These are phyloP conservation scores for Boletus rubescentipes DNA, from an alignment of 768 basidiomycete genomes.

Conservation along the genomic window DNA sequence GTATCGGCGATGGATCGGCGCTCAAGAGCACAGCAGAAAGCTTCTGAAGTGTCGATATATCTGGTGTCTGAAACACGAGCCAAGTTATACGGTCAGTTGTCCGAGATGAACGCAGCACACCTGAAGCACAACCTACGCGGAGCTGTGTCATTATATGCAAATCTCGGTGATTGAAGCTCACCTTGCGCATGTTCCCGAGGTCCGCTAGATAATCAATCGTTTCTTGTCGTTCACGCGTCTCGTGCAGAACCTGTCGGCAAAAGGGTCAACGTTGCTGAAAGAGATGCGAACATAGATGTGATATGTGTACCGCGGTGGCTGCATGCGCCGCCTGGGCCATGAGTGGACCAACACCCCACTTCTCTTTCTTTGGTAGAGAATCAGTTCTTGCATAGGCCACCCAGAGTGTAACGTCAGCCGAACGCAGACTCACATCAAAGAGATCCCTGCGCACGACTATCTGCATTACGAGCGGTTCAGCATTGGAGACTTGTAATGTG, in stretches of 20 bases:
- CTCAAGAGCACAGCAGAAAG: constrained; percentile 31
- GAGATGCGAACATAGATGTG: background rate
- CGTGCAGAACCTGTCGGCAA: constrained; percentile 37
- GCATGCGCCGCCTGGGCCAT: constrained; percentile 47
- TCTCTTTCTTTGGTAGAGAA: constrained; percentile 32
- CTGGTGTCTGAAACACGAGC: constrained; percentile 28
- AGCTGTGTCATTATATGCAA: background rate
- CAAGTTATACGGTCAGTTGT: too few species aligned
- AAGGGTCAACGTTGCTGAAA: background rate
- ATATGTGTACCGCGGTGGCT: constrained; percentile 36
- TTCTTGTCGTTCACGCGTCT: constrained; percentile 37
- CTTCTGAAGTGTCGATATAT: constrained; percentile 31
- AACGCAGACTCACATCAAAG: constrained; percentile 35
- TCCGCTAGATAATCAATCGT: constrained; percentile 40
- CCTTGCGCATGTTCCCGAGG: constrained; percentile 43
- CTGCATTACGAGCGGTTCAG: constrained; percentile 40
- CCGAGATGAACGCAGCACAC: constrained; percentile 17
- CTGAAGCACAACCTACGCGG: constrained; percentile 40
- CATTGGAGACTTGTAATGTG: background rate
- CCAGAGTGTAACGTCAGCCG: background rate
- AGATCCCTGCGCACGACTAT: constrained; percentile 44
- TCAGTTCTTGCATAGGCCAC: background rate
- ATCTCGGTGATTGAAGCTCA: constrained; percentile 8
- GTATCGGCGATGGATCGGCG: constrained; percentile 26
- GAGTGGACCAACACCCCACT: constrained; percentile 44